Percentiles rank a stretch among this genome's conserved stretches.
These are phyloP conservation scores for Solanum clarkiae DNA, from an alignment of 257 asterid species.

Conservation along the genomic window DNA sequence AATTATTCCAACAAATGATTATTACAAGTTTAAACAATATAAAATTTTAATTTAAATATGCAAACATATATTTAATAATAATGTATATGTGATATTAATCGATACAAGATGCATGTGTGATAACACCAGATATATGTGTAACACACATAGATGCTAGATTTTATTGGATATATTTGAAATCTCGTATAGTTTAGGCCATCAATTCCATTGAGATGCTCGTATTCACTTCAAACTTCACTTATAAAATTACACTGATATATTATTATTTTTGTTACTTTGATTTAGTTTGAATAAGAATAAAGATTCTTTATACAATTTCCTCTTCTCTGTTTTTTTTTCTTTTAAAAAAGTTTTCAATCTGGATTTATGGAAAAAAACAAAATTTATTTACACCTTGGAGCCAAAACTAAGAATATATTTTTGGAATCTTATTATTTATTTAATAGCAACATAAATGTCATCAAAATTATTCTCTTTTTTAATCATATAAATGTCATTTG, in stretches of 20 bases:
- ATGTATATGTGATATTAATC: too few relatives aligned
- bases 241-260: background rate
- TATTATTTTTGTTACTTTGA: background rate
- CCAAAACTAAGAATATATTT: background rate
- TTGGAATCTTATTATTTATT: background rate
- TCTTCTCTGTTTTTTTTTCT: too few relatives aligned
- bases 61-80: background rate
- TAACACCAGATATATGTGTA: fast-evolving
- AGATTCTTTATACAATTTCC: background rate
- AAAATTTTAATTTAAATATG: too few relatives aligned
- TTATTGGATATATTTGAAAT: too few relatives aligned
- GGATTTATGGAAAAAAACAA: background rate
- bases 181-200: background rate
- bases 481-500: background rate
- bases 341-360: background rate
- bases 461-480: background rate
- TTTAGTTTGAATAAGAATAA: background rate
- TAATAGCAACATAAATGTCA: background rate
- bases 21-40: too few relatives aligned
- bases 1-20: too few relatives aligned
- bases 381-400: background rate
- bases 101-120: fast-evolving
- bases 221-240: too few relatives aligned
- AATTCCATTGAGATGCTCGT: background rate
- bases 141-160: fast-evolving